phyloP scores from a whole-genome alignment of 257 asterid species.

The Phtheirospermum japonicum region DNA sequence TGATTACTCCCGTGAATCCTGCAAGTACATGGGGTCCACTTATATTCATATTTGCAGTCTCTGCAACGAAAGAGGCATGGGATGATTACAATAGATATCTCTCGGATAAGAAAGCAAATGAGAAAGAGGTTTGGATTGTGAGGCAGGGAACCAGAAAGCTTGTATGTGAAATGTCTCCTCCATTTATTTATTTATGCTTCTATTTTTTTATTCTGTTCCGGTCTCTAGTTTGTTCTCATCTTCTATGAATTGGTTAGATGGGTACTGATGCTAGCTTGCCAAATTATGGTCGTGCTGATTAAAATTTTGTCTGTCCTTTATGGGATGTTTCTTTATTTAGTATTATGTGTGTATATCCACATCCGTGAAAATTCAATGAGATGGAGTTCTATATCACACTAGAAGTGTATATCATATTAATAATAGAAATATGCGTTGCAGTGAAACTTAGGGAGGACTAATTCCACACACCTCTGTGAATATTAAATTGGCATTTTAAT shows the following conservation, averaged over 20 bases:
- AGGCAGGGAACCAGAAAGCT: slow-evolving; percentile 78
- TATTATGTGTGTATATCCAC: background rate
- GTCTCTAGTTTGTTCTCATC: background rate
- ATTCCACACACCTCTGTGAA: background rate
- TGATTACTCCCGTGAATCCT: slow-evolving; percentile 98
- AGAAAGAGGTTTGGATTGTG: slow-evolving; percentile 95
- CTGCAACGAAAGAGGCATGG: slow-evolving; percentile 99
- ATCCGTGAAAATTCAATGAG: background rate
- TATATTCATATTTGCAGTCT: slow-evolving; percentile 94
- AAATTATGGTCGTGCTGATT: slow-evolving; percentile 22
- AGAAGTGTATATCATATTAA: background rate
- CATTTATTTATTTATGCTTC: slow-evolving; percentile 4
- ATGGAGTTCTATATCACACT: background rate
- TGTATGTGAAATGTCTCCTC: slow-evolving; percentile 44
- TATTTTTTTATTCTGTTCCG: slow-evolving; percentile 6
- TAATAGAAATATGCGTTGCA: background rate
- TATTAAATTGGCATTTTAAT: background rate
- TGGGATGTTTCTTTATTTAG: background rate
- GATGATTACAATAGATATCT: slow-evolving; percentile 95
- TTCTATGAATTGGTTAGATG: slow-evolving; percentile 17
- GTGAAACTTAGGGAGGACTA: slow-evolving; percentile 8
- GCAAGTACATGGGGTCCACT: slow-evolving; percentile 99
- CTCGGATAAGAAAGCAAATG: slow-evolving; percentile 95
- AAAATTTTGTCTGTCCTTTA: slow-evolving; percentile 1
- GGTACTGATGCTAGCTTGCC: slow-evolving; percentile 17